These are phyloP conservation scores for Plantago coronopus DNA, from an alignment of 305 asterid genomes.

Conservation along the genomic window DNA sequence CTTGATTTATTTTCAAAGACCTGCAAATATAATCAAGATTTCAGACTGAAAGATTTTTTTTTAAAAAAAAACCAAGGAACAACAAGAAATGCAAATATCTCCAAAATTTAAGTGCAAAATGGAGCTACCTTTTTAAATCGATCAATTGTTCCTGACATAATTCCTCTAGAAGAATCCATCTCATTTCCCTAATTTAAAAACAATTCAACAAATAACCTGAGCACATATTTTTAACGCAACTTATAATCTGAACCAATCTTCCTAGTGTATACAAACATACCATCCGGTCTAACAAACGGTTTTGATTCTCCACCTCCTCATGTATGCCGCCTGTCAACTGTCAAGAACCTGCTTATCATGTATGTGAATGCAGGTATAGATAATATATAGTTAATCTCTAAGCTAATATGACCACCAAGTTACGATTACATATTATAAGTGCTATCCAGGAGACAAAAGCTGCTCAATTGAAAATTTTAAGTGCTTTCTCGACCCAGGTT, in stretches of 20 bases:
- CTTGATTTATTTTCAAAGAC: constrained; percentile 91
- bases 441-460: too few relatives aligned
- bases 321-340: constrained; percentile 95
- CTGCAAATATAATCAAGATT: constrained; percentile 35
- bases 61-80: constrained; percentile 15
- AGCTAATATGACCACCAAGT: not conserved
- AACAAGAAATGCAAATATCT: constrained; percentile 2
- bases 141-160: constrained; percentile 89
- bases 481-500: too few relatives aligned
- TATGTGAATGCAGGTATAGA: not conserved
- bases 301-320: constrained; percentile 95
- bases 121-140: constrained; percentile 73
- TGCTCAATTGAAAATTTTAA: too few relatives aligned
- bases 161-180: constrained; percentile 93
- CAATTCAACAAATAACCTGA: constrained; percentile 13
- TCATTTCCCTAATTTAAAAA: constrained; percentile 61
- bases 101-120: too few relatives aligned
- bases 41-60: constrained; percentile 19
- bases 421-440: too few relatives aligned
- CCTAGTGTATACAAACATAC: constrained; percentile 34
- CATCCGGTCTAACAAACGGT: constrained; percentile 71
- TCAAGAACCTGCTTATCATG: constrained; percentile 20
- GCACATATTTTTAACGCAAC: constrained; percentile 7
- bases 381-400: constrained; percentile 3
- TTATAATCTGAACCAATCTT: constrained; percentile 1